Percentiles rank a stretch among this genome's conserved stretches.
Conservation (phyloP, 2,329 filamentous ascomycete species). For the Colletotrichum tabaci region DNA sequence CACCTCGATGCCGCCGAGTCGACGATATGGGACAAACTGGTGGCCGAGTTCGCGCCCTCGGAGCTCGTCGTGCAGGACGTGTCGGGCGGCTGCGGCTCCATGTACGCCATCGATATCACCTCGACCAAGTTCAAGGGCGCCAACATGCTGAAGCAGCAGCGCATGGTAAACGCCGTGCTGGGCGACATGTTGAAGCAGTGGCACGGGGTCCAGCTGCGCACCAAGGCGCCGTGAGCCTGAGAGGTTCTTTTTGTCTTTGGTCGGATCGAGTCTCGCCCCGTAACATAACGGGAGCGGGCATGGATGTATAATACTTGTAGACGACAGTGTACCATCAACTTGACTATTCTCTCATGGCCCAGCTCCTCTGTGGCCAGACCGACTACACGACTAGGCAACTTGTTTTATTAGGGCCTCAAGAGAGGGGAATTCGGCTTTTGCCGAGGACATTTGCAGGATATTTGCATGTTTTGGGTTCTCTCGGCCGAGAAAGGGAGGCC, state of each 20-base stretch:
- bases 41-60: conserved; percentile 64
- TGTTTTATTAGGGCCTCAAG: too few relatives aligned
- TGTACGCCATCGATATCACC: conserved; percentile 87
- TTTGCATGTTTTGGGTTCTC: background rate
- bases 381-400: too few relatives aligned
- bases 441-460: conserved; percentile 1
- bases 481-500: background rate
- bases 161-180: conserved; percentile 82
- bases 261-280: too few relatives aligned
- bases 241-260: background rate
- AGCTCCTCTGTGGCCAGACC: conserved; percentile 5
- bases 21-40: conserved; percentile 70
- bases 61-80: conserved; percentile 81
- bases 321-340: conserved; percentile 28
- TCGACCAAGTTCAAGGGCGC: conserved; percentile 80
- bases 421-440: background rate
- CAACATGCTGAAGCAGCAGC: conserved; percentile 84
- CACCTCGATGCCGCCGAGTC: conserved; percentile 70
- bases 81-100: conserved; percentile 86
- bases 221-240: conserved; percentile 64
- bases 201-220: conserved; percentile 88
- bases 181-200: conserved; percentile 83
- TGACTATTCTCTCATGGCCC: background rate
- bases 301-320: conserved; percentile 30
- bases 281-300: background rate